Evolutionary conservation across 805 yeast genomes (phyloP).

Genomic region (Monosporozyma solicola): DNA sequence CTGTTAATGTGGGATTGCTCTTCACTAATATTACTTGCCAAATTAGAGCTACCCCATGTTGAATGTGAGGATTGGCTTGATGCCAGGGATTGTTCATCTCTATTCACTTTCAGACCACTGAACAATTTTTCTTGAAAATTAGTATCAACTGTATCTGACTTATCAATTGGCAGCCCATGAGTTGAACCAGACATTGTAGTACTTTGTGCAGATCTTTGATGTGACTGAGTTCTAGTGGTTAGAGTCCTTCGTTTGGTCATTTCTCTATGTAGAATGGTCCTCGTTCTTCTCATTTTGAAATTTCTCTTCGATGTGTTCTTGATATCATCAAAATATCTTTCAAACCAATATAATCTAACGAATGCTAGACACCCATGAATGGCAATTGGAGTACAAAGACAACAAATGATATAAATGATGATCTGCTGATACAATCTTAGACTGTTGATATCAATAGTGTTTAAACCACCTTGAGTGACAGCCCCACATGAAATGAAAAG

Average conservation of each 20-base stretch:
- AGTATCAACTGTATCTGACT: slow-evolving; percentile 5
- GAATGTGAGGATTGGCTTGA: slow-evolving; percentile 4
- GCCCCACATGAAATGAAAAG: slow-evolving; percentile 71
- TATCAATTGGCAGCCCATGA: not conserved
- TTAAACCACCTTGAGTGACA: slow-evolving; percentile 86
- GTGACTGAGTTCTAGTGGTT: slow-evolving; percentile 2
- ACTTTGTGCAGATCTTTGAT: not conserved
- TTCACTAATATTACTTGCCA: not conserved
- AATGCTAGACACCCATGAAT: slow-evolving; percentile 74
- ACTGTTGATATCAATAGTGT: slow-evolving; percentile 61
- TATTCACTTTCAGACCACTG: slow-evolving; percentile 28
- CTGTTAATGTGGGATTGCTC: not conserved
- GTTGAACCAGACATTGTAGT: not conserved
- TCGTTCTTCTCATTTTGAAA: slow-evolving; percentile 70
- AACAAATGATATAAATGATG: slow-evolving; percentile 49
- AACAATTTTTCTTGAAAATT: slow-evolving; percentile 30
- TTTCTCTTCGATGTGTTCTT: slow-evolving; percentile 68
- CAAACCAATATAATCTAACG: slow-evolving; percentile 81
- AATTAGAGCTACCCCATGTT: not conserved
- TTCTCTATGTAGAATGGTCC: slow-evolving; percentile 28
- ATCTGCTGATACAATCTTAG: slow-evolving; percentile 74
- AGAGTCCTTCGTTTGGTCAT: slow-evolving; percentile 19
- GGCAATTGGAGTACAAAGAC: slow-evolving; percentile 76
- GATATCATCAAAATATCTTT: slow-evolving; percentile 75
- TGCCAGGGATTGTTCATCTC: slow-evolving; percentile 20